These are phyloP conservation scores for Chalciporus sp. DNA, from an alignment of 1,284 basidiomycete species.

Conservation along the genomic window DNA sequence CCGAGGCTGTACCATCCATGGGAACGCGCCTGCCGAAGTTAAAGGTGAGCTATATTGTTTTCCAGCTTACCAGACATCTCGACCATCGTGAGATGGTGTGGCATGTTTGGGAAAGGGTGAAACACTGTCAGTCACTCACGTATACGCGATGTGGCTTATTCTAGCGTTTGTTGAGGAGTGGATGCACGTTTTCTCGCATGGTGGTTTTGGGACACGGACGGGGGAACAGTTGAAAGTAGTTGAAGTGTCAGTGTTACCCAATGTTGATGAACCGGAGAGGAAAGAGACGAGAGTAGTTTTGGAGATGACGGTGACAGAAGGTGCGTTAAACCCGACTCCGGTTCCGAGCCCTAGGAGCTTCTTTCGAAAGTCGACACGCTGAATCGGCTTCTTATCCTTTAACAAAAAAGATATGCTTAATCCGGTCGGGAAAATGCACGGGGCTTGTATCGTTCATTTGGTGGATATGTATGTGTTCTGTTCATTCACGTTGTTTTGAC, in stretches of 20 bases:
- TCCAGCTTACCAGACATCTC: neutral
- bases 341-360: neutral
- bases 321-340: constrained; percentile 31
- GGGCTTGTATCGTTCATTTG: constrained; percentile 52
- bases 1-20: constrained; percentile 32
- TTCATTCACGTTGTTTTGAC: neutral
- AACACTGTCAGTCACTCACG: constrained; percentile 13
- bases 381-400: neutral
- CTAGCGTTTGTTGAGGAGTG: constrained; percentile 22
- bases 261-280: constrained; percentile 47
- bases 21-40: constrained; percentile 45
- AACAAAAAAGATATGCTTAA: constrained; percentile 52
- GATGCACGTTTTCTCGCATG: constrained; percentile 2
- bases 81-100: neutral
- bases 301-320: constrained; percentile 49
- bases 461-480: constrained; percentile 47
- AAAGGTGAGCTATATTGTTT: constrained; percentile 33
- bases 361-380: constrained; percentile 15
- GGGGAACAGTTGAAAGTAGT: constrained; percentile 37
- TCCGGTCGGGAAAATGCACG: constrained; percentile 46
- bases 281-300: constrained; percentile 50
- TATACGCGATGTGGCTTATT: constrained; percentile 26
- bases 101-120: neutral
- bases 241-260: constrained; percentile 47
- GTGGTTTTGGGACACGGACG: constrained; percentile 23